Percentiles rank a stretch among this genome's conserved stretches.
These are phyloP conservation scores for Lachnum nothofagi DNA, from an alignment of 2,329 filamentous ascomycete genomes.

Conservation along the genomic window DNA sequence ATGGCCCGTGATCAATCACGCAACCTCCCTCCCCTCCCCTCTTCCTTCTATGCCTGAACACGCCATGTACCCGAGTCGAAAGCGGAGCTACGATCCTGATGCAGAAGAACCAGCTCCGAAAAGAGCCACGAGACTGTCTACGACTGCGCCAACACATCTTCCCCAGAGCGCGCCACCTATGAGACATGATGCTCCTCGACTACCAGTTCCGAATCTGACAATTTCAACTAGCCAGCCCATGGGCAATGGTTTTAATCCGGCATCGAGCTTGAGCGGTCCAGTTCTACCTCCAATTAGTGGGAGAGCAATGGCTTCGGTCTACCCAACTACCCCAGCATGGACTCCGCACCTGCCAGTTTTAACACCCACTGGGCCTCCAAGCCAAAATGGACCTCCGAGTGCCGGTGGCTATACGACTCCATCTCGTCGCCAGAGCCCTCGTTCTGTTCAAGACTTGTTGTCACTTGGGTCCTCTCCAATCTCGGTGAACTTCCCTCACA, in stretches of 20 bases:
- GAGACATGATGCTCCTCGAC: constrained; percentile 43
- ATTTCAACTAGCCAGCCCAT: constrained; percentile 31
- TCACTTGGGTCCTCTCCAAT: constrained; percentile 35
- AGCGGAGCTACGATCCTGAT: constrained; percentile 54
- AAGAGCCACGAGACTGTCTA: constrained; percentile 29
- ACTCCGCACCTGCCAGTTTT: constrained; percentile 38
- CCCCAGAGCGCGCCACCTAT: constrained; percentile 14
- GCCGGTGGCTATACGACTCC: constrained; percentile 32
- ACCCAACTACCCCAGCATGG: constrained; percentile 50
- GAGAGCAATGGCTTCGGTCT: constrained; percentile 74
- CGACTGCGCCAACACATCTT: constrained; percentile 10
- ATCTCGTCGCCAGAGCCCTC: constrained; percentile 31
- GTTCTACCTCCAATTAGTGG: constrained; percentile 28
- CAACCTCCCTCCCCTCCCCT: constrained; percentile 30
- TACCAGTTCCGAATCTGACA: constrained; percentile 68
- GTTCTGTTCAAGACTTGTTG: constrained; percentile 31
- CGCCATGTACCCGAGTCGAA: constrained; percentile 40
- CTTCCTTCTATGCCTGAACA: constrained; percentile 36
- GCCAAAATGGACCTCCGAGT: constrained; percentile 16
- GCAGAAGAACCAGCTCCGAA: constrained; percentile 53
- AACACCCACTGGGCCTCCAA: constrained; percentile 26
- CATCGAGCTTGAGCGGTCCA: constrained; percentile 22
- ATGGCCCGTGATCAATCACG: constrained; percentile 35
- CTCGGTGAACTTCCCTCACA: constrained; percentile 36
- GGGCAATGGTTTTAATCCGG: constrained; percentile 19